A percentile compares a stretch with the other conserved stretches of the same genome.
phyloP scores from a whole-genome alignment of 2,329 filamentous ascomycete genomes.

The Fusarium tuaranense region DNA sequence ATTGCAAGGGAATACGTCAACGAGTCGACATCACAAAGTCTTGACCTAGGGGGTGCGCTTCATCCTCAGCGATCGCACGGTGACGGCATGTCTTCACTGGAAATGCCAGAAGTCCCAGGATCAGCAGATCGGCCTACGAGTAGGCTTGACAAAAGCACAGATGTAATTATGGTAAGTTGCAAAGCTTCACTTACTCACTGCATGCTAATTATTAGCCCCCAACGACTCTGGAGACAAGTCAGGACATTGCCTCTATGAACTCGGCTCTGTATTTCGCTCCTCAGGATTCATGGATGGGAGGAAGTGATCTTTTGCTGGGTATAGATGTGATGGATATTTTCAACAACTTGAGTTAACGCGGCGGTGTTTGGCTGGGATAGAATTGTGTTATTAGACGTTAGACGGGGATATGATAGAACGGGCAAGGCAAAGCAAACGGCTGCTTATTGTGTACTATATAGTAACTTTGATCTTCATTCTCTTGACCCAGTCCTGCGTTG shows the following conservation, averaged over 20 bases:
- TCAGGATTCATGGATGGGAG: conserved; percentile 30
- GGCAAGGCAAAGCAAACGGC: not conserved
- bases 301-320: conserved; percentile 31
- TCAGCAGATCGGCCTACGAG: not conserved
- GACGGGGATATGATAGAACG: not conserved
- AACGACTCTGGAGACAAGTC: not conserved
- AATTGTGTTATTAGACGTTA: not conserved
- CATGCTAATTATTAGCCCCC: not conserved
- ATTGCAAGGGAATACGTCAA: conserved; percentile 40
- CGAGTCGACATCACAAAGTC: conserved; percentile 10
- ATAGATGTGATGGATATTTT: conserved; percentile 43
- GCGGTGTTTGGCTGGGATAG: not conserved
- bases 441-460: not conserved
- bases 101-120: not conserved
- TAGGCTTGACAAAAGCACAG: not conserved
- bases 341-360: conserved; percentile 8
- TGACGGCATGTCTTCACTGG: not conserved
- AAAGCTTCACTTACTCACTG: not conserved
- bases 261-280: conserved; percentile 14
- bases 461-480: not conserved
- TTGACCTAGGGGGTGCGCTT: not conserved
- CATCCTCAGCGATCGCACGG: rapidly evolving
- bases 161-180: not conserved
- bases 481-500: not conserved
- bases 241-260: not conserved